A percentile compares a stretch with the other conserved stretches of the same genome.
These are phyloP conservation scores for Nasturtium officinale DNA, from an alignment of 345 rosid genomes.

Conservation along the genomic window DNA sequence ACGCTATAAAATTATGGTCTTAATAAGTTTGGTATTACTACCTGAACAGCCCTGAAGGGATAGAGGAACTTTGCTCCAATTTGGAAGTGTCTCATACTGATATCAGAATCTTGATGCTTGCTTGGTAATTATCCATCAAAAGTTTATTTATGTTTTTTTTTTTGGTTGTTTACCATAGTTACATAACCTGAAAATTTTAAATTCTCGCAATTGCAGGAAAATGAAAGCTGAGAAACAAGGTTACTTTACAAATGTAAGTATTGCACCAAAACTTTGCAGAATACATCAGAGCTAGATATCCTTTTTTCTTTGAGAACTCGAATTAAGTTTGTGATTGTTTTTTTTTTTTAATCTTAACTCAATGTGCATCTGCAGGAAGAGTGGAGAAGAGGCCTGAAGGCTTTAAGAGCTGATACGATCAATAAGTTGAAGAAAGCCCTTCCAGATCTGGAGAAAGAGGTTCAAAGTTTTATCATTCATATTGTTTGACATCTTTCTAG, in stretches of 20 bases:
- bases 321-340: background rate
- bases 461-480: slow-evolving; percentile 34
- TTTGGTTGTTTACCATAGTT: background rate
- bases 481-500: slow-evolving; percentile 4
- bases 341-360: background rate
- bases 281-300: slow-evolving; percentile 8
- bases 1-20: background rate
- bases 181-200: slow-evolving; percentile 19
- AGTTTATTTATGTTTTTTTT: background rate
- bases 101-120: slow-evolving; percentile 95
- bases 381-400: slow-evolving; percentile 82
- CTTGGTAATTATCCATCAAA: slow-evolving; percentile 62
- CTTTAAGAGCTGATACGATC: slow-evolving; percentile 65
- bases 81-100: slow-evolving; percentile 88
- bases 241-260: slow-evolving; percentile 84
- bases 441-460: slow-evolving; percentile 87
- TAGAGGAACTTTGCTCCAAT: slow-evolving; percentile 82
- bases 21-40: background rate
- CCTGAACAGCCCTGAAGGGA: slow-evolving; percentile 90
- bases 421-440: slow-evolving; percentile 76
- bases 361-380: slow-evolving; percentile 62
- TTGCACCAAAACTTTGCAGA: background rate
- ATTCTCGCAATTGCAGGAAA: slow-evolving; percentile 58
- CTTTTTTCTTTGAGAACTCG: background rate
- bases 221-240: slow-evolving; percentile 98